These are phyloP conservation scores for Kentomonas sorsogonicus DNA, from an alignment of 208 protist species.

Conservation along the genomic window DNA sequence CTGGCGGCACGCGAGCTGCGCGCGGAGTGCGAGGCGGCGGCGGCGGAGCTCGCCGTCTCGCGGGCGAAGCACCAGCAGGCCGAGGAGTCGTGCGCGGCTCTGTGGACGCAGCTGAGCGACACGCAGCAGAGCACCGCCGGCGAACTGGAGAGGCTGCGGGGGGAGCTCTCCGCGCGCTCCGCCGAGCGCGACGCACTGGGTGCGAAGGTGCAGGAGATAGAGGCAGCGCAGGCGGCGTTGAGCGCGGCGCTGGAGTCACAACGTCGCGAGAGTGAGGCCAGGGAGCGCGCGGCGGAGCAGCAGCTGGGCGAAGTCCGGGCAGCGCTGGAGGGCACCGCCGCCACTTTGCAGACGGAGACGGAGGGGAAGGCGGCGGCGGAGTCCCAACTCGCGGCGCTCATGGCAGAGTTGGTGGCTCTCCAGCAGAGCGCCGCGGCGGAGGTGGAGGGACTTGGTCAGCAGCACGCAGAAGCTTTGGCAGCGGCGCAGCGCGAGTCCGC, in stretches of 20 bases:
- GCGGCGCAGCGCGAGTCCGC: too few species aligned
- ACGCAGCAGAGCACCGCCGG: too few species aligned
- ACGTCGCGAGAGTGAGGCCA: too few species aligned
- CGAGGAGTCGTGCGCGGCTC: not conserved
- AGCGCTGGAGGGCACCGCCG: not conserved
- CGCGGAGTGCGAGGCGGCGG: not conserved
- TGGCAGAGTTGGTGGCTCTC: too few species aligned
- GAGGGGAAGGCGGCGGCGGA: not conserved
- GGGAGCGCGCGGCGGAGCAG: not conserved
- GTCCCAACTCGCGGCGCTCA: not conserved
- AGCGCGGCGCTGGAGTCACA: not conserved
- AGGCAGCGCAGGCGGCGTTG: not conserved
- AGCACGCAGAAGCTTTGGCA: too few species aligned
- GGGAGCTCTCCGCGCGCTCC: not conserved
- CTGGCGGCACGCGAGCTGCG: too few species aligned
- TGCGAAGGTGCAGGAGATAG: not conserved
- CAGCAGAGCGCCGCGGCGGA: too few species aligned
- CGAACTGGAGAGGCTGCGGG: too few species aligned
- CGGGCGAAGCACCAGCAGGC: not conserved
- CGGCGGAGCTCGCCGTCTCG: not conserved
- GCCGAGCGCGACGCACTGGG: not conserved
- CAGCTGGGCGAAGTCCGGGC: not conserved
- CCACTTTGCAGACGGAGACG: not conserved
- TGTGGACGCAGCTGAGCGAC: too few species aligned
- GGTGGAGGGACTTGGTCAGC: too few species aligned